These are phyloP conservation scores for Hypoxylon perforatum DNA, from an alignment of 495 filamentous ascomycete species.

Conservation along the genomic window DNA sequence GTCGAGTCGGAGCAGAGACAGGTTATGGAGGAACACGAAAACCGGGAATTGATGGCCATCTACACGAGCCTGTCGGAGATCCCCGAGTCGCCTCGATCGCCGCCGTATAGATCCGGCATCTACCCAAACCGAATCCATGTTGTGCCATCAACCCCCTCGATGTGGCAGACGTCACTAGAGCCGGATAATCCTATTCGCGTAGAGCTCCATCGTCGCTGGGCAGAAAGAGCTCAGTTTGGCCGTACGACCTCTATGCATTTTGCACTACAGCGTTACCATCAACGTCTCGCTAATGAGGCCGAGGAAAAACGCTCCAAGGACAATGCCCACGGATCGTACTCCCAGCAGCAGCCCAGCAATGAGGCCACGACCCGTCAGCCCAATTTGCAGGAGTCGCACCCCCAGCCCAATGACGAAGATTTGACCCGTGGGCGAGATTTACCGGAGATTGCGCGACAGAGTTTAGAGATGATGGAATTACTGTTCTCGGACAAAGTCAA, in stretches of 20 bases:
- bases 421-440: too few relatives aligned
- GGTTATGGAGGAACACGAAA: slow-evolving; percentile 76
- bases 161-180: slow-evolving; percentile 34
- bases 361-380: too few relatives aligned
- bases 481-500: slow-evolving; percentile 50
- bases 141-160: slow-evolving; percentile 34
- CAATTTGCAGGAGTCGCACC: too few relatives aligned
- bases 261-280: slow-evolving; percentile 29
- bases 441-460: too few relatives aligned
- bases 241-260: slow-evolving; percentile 7
- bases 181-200: slow-evolving; percentile 35
- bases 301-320: too few relatives aligned
- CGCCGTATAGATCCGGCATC: slow-evolving; percentile 51
- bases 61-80: slow-evolving; percentile 80
- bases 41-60: slow-evolving; percentile 83
- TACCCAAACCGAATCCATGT: slow-evolving; percentile 20
- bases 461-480: slow-evolving; percentile 37
- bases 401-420: too few relatives aligned
- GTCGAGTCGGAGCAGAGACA: slow-evolving; percentile 73
- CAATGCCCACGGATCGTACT: too few relatives aligned
- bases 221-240: slow-evolving; percentile 36
- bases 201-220: slow-evolving; percentile 49
- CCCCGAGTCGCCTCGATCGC: slow-evolving; percentile 80
- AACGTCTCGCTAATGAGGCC: too few relatives aligned
- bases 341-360: too few relatives aligned